Conservation (phyloP, 768 basidiomycete genomes). For the Pleurotus salmoneostramineus region DNA sequence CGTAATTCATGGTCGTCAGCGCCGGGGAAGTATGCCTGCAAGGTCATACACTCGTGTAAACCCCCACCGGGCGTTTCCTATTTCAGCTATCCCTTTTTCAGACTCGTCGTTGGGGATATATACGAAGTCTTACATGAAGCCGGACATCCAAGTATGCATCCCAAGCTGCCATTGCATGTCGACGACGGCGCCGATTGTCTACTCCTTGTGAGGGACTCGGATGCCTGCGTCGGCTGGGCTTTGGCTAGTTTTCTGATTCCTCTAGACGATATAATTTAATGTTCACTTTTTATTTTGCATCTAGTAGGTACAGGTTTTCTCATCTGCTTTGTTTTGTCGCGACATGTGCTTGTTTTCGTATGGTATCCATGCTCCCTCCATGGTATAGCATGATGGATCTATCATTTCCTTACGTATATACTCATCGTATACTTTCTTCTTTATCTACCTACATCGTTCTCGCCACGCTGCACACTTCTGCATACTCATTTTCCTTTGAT, state of each 20-base stretch:
- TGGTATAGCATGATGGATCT: not conserved
- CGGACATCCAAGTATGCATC: slow-evolving; percentile 74
- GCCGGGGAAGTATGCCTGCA: slow-evolving; percentile 60
- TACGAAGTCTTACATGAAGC: slow-evolving; percentile 71
- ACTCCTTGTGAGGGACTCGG: slow-evolving; percentile 58
- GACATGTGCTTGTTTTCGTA: not conserved
- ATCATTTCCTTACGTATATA: not conserved
- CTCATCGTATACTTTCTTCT: not conserved
- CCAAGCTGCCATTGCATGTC: slow-evolving; percentile 70
- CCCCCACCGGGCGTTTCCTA: slow-evolving; percentile 65
- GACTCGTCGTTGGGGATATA: slow-evolving; percentile 54
- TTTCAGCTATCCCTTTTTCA: slow-evolving; percentile 75
- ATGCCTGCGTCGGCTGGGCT: slow-evolving; percentile 69
- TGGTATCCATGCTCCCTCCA: not conserved
- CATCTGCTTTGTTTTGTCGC: slow-evolving; percentile 1
- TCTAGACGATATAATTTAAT: slow-evolving; percentile 26
- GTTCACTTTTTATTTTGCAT: slow-evolving; percentile 7
- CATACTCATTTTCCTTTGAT: not conserved
- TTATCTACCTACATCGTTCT: slow-evolving; percentile 3
- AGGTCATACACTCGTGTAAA: slow-evolving; percentile 63
- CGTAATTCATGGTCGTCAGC: slow-evolving; percentile 33
- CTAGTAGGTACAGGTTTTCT: slow-evolving; percentile 4
- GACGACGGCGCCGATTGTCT: slow-evolving; percentile 79
- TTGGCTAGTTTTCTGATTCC: slow-evolving; percentile 79
- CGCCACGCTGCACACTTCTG: not conserved